These are phyloP conservation scores for Rhizoctonia solani DNA, from an alignment of 1,284 basidiomycete species.

Conservation along the genomic window DNA sequence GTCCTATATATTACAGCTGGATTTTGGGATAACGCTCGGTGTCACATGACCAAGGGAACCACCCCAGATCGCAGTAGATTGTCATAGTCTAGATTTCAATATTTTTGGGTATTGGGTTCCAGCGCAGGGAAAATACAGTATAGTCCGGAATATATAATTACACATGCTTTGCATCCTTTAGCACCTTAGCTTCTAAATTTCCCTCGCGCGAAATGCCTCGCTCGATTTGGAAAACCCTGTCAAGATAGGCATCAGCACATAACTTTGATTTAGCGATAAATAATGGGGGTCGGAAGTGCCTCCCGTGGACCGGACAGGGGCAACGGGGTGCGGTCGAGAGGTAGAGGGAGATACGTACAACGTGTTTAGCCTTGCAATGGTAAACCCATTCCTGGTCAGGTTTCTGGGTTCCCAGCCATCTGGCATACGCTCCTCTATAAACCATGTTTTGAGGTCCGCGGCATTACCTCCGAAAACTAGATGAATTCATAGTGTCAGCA, in stretches of 20 bases:
- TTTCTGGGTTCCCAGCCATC: slow-evolving; percentile 32
- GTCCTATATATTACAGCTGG: no score
- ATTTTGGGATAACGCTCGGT: no score
- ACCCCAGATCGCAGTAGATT: no score
- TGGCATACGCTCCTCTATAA: slow-evolving; percentile 36
- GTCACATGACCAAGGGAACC: no score
- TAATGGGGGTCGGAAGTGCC: background rate
- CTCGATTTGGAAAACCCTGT: no score
- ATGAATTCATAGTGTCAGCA: background rate
- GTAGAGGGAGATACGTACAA: background rate
- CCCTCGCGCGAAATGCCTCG: slow-evolving; percentile 6
- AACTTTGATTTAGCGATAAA: background rate
- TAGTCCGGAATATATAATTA: no score
- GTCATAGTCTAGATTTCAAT: no score
- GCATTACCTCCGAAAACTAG: slow-evolving; percentile 33
- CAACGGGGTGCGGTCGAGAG: background rate
- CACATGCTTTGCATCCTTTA: slow-evolving; percentile 13
- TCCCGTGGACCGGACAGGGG: background rate
- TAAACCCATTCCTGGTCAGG: slow-evolving; percentile 28
- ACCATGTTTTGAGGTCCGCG: slow-evolving; percentile 34
- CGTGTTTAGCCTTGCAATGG: slow-evolving; percentile 22
- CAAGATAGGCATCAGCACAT: no score
- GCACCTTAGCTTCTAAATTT: slow-evolving; percentile 10
- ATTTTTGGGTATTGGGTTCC: no score
- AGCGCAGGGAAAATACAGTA: no score